Base-by-base conservation (phyloP, 768 basidiomycete species). In the Chalciporus chontae region DNA sequence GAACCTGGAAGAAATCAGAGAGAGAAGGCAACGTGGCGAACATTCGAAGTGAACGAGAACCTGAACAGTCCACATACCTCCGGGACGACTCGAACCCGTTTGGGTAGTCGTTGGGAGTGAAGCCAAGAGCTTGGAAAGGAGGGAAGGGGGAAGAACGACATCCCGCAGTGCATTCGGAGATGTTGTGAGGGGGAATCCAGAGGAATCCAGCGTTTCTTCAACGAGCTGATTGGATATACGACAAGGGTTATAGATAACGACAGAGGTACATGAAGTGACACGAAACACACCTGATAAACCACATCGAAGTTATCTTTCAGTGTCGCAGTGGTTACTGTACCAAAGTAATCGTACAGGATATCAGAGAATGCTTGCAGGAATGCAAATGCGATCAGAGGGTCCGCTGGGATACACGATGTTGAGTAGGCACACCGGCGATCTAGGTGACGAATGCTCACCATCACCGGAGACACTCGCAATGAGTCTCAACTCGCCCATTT, bases 171-270 rank as follows among this genome's bases (percentile, higher is more conserved):
- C 85, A 60, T 91, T 94, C 3, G 86, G 77, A 48, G 91, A 90
- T 3, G 92, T 98, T 6, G 94, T 96, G 32, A 94, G 74, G 0
- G 94, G 94, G 63, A 94, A 86, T 0, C 94, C 94, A 10, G 91
- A 88, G 8, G 92, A 84, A 63, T 95, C 94, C 23, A 98, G 72
- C n/a, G 90, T 94, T 70, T 98, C 94, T 70, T 95, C 94, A 26
- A 96, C 77, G 15, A 98, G 80, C 90, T 94, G 29, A 31, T 13
- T 4, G 21, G 21, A 21, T 21, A 21, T 2, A 21, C 21, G 21
- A 9, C 8, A 31, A 31, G 29, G 13, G 29, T 4, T 31, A 13
- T 26, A 7, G 26, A 26, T 6, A 2, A 26, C 26, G 21, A 2
- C 2, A 8, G 26, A 1, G 8, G 26, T 6, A 26, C 8, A 31